phyloP scores from a whole-genome alignment of 2,329 filamentous ascomycete genomes.

The Emericellopsis atlantica region DNA sequence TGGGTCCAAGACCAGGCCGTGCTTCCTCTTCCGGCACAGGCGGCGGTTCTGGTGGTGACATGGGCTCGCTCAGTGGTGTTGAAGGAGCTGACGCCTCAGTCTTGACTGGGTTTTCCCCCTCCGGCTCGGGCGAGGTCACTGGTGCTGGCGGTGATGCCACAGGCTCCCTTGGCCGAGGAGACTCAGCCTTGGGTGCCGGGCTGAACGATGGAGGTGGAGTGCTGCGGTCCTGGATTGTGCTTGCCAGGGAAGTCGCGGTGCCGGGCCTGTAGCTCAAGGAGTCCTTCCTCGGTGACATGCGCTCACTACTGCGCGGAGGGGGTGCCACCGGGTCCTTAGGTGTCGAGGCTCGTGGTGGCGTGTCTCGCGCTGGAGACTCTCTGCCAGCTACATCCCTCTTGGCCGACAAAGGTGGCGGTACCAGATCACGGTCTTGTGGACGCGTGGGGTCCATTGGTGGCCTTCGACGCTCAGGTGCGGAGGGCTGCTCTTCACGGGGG shows the following conservation, averaged over 20 bases:
- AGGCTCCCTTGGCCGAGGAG: not conserved
- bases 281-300: conserved; percentile 33
- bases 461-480: conserved; percentile 49
- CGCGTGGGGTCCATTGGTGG: conserved; percentile 53
- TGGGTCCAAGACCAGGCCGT: conserved; percentile 74
- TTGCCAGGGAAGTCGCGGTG: conserved; percentile 11
- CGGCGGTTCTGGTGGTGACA: conserved; percentile 12
- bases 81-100: conserved; percentile 10
- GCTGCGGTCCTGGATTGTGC: conserved; percentile 16
- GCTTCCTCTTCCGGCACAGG: conserved; percentile 14
- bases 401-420: conserved; percentile 39
- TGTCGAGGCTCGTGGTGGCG: not conserved
- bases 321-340: conserved; percentile 27
- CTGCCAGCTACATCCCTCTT: conserved; percentile 10
- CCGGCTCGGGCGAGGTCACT: not conserved
- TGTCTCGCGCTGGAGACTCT: conserved; percentile 5
- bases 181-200: not conserved
- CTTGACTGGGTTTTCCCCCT: not conserved
- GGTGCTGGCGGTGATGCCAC: conserved; percentile 4
- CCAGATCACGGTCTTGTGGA: conserved; percentile 40
- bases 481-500: conserved; percentile 21
- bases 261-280: conserved; percentile 15
- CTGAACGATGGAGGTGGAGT: conserved; percentile 4
- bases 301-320: conserved; percentile 37
- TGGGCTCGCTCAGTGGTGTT: conserved; percentile 14